Evolutionary conservation across 768 basidiomycete genomes (phyloP), one percentile per base, ranked within the genome.

Genomic region (Boletus speciosus): DNA sequence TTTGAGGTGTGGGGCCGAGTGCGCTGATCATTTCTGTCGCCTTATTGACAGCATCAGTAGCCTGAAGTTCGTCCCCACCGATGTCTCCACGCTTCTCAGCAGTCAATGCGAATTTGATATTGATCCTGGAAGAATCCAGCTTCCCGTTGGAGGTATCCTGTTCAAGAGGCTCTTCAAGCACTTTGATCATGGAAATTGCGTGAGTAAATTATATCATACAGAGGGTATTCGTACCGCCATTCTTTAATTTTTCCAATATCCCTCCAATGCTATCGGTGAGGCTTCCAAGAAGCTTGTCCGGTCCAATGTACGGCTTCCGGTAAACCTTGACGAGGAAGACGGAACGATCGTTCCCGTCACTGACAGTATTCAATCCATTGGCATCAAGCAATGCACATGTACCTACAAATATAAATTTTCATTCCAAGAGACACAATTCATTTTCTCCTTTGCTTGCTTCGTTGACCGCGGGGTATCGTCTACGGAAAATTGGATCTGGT

Each of bases 331-430:
- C 59, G 10, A 57, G 32, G 34, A 62, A 37, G 6, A 57, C 16
- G 4, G 62, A 51, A 32, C 15, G 37, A 31, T 62, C 59, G 8
- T 49, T 34, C 15, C 54, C 61, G 2, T 64, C 61, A 16, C 61
- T 62, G 36, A n/a, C 3, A 35, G 35, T 4, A 40, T 43, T 54
- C 49, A 61, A 44, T 31, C 31, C 4, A 6, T 12, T 23, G 4
- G 29, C 15, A 8, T 29, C 45, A 46, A 27, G 27, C 2, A 29
- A 47, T 29, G 6, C 27, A 23, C 5, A 19, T 42, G 10, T 8
- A 63, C 61, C 12, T 16, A 62, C 61, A 62, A 62, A 45, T 53
- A 64, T 1, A 62, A 42, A 5, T 7, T 49, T 9, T 62, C 58
- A 29, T 57, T 40, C 61, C 61, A 62, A 32, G 39, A 51, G 1